Evolutionary conservation across 352 stramenopile genomes (phyloP), one percentile per base, ranked within the genome.

Genomic region (Phytophthora sp.): DNA sequence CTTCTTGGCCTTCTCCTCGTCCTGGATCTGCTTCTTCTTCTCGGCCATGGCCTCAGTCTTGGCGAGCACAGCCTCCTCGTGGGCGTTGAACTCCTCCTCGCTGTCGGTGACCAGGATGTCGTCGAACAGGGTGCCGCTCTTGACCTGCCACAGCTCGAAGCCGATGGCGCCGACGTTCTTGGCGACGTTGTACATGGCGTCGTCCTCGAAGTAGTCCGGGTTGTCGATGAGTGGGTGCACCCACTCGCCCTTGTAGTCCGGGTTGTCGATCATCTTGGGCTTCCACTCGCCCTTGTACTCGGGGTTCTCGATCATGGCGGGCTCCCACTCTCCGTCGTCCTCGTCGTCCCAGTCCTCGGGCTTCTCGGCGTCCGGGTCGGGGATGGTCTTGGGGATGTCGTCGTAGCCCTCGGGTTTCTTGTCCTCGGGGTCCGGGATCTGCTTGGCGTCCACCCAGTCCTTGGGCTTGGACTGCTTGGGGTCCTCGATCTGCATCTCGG

Each of bases 341-440:
- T 99, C 97, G 24, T 99, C 97, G 74, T 99, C 96, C 98, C 98
- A 99, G 79, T 99, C 97, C 57, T 99, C 97, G 20, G 98, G 98
- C 80, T 99, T 98, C 42, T 79, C 84, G 10, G 97, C 97, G 46
- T 98, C 91, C 41, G 96, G 95, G 84, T 99, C 98, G 15, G 97
- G 92, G 75, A 99, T 99, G 50, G 98, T 96, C 51, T 88, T 84
- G n/a, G 97, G 94, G 72, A 97, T 98, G 51, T 99, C 97, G 66
- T 99, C 96, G 96, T 96, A 99, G 71, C 99, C 97, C 45, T 98
- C 97, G 10, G 98, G 98, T 76, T 99, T 98, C 44, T 81, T 84
- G 23, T 97, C 97, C 54, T 98, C 92, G 37, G 97, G 95, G 84
- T 99, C 98, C 27, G 97, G 87, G 73, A 99, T 99, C 68, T 98